Conservation (phyloP, 148 eudicot species). For the Bassia scoparia region DNA sequence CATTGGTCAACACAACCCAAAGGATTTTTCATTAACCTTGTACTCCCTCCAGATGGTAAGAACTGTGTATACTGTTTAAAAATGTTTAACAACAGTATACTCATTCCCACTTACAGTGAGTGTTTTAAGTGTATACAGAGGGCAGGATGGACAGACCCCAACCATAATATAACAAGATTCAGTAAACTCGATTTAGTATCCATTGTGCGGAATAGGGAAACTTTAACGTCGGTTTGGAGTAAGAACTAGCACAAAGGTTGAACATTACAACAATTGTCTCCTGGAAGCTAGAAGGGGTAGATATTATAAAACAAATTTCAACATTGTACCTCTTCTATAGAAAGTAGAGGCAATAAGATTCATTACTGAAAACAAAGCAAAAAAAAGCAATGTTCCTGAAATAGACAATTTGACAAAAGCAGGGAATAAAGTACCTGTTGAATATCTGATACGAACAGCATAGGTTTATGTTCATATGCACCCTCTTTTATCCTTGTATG, state of each 20-base stretch:
- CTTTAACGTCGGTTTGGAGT: background rate
- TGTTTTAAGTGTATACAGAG: too few relatives aligned
- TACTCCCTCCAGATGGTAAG: background rate
- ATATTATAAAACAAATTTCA: background rate
- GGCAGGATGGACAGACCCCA: background rate
- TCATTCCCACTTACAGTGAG: background rate
- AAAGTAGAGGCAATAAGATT: background rate
- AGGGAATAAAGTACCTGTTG: constrained; percentile 54
- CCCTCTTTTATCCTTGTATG: constrained; percentile 64
- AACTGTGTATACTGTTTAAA: too few relatives aligned
- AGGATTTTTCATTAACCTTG: background rate
- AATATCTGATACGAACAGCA: constrained; percentile 62
- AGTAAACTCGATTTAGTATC: background rate
- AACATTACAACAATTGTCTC: too few relatives aligned
- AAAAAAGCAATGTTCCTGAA: too few relatives aligned
- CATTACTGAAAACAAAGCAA: background rate
- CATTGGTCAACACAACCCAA: background rate
- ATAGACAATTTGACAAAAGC: background rate
- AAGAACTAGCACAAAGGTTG: background rate
- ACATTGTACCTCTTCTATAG: background rate
- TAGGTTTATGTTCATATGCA: constrained; percentile 61
- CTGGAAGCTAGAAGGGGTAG: background rate
- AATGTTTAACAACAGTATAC: background rate
- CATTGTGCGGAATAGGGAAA: background rate
- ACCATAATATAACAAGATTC: background rate